Conservation (phyloP, 805 yeast species). For the Jamesozyma lodderae region DNA sequence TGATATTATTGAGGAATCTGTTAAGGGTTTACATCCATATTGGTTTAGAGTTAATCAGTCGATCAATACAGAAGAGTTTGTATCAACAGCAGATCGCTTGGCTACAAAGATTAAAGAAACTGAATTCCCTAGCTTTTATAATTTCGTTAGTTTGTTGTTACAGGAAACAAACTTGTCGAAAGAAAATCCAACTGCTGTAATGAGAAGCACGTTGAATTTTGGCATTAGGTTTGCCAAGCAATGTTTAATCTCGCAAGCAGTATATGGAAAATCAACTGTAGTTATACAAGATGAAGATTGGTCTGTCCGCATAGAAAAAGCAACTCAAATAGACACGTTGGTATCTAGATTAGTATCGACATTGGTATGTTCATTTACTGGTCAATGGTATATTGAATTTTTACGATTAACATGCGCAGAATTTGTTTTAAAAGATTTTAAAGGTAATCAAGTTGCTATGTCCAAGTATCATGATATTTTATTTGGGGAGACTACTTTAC, state of each 20-base stretch:
- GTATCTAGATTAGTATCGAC: slow-evolving; percentile 34
- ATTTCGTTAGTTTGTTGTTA: slow-evolving; percentile 30
- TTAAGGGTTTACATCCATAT: slow-evolving; percentile 72
- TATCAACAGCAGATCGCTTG: slow-evolving; percentile 36
- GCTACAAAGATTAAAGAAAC: slow-evolving; percentile 31
- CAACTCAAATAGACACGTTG: slow-evolving; percentile 49
- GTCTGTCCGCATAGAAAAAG: slow-evolving; percentile 59
- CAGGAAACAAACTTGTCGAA: slow-evolving; percentile 20
- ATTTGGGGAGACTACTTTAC: slow-evolving; percentile 32
- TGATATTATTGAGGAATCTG: slow-evolving; percentile 73
- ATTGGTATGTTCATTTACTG: slow-evolving; percentile 8
- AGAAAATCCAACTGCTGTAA: slow-evolving; percentile 19
- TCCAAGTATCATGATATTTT: slow-evolving; percentile 21
- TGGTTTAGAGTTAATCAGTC: slow-evolving; percentile 55
- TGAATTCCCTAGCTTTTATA: slow-evolving; percentile 47
- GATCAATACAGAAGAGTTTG: slow-evolving; percentile 27
- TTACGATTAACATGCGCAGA: slow-evolving; percentile 34
- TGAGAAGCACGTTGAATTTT: slow-evolving; percentile 30
- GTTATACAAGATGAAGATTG: slow-evolving; percentile 66
- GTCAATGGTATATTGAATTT: slow-evolving; percentile 20
- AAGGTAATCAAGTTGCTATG: slow-evolving; percentile 10
- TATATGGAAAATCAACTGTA: slow-evolving; percentile 42
- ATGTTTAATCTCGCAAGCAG: slow-evolving; percentile 57
- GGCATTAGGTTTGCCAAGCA: slow-evolving; percentile 49
- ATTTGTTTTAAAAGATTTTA: slow-evolving; percentile 14